These are phyloP conservation scores for Stagonosporopsis cucurbitacearum DNA, from an alignment of 2,329 filamentous ascomycete genomes.

Conservation along the genomic window DNA sequence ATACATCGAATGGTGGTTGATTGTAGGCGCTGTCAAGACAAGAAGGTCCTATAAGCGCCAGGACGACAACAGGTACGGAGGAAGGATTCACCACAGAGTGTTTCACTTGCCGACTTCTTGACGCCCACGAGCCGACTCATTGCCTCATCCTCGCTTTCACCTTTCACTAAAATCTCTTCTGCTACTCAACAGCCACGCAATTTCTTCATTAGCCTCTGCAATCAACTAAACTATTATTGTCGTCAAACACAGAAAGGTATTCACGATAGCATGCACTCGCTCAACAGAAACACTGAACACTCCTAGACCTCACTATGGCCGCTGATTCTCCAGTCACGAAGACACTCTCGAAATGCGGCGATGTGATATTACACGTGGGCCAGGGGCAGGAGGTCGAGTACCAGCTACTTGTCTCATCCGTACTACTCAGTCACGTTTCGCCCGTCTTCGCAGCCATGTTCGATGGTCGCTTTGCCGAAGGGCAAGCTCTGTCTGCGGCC, in stretches of 20 bases:
- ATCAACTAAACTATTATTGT: too few species aligned
- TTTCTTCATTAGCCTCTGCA: too few species aligned
- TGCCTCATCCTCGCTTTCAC: too few species aligned
- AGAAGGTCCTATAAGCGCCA: too few species aligned
- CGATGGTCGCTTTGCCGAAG: not conserved
- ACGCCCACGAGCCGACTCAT: too few species aligned
- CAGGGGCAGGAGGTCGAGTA: not conserved
- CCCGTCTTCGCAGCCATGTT: conserved; percentile 5
- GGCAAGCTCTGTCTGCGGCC: not conserved
- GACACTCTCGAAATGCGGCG: not conserved
- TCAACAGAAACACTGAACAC: not conserved
- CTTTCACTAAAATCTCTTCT: too few species aligned
- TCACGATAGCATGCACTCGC: not conserved
- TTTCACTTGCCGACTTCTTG: too few species aligned
- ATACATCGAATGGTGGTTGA: too few species aligned
- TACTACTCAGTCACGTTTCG: not conserved
- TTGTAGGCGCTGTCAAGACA: not conserved
- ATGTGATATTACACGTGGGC: not conserved
- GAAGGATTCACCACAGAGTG: too few species aligned
- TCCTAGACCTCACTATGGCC: not conserved
- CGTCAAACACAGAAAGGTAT: not conserved
- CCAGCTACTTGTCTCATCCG: conserved; percentile 3
- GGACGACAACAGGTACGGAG: too few species aligned
- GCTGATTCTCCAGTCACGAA: too few species aligned
- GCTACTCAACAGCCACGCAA: too few species aligned